Evolutionary conservation across 495 filamentous ascomycete genomes (phyloP).

Genomic region (Daldinia childiae): DNA sequence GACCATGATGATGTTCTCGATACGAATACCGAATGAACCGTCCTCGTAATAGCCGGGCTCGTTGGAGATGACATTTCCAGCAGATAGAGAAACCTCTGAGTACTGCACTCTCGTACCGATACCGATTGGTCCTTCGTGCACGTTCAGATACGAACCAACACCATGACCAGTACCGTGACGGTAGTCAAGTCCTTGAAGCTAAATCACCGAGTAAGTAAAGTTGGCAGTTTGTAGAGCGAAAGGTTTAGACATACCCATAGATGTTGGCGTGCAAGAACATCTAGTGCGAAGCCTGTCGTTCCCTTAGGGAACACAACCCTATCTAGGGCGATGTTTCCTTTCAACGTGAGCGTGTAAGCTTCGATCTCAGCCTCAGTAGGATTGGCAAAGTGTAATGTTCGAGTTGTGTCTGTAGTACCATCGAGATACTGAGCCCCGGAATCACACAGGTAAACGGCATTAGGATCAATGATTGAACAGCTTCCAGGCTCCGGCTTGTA

Average conservation of each 20-base stretch:
- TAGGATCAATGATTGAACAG: conserved; percentile 87
- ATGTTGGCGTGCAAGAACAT: conserved; percentile 87
- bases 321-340: conserved; percentile 94
- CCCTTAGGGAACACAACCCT: conserved; percentile 92
- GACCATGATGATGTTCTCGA: conserved; percentile 94
- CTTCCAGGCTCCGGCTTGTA: conserved; percentile 89
- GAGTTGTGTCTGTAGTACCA: conserved; percentile 95
- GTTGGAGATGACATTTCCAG: conserved; percentile 94
- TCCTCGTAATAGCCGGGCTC: conserved; percentile 99
- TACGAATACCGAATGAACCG: conserved; percentile 95
- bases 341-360: conserved; percentile 94
- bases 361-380: conserved; percentile 88
- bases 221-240: background rate
- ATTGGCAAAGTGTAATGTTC: conserved; percentile 90
- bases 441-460: conserved; percentile 92
- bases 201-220: conserved; percentile 16
- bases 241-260: conserved; percentile 72
- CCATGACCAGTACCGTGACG: conserved; percentile 97
- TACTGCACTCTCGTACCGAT: conserved; percentile 93
- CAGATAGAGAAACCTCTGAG: conserved; percentile 85
- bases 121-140: conserved; percentile 97
- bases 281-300: conserved; percentile 90
- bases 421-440: conserved; percentile 95
- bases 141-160: conserved; percentile 90
- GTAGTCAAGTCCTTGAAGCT: conserved; percentile 89